phyloP scores from a whole-genome alignment of 345 rosid genomes.

The Pugionium cornutum region DNA sequence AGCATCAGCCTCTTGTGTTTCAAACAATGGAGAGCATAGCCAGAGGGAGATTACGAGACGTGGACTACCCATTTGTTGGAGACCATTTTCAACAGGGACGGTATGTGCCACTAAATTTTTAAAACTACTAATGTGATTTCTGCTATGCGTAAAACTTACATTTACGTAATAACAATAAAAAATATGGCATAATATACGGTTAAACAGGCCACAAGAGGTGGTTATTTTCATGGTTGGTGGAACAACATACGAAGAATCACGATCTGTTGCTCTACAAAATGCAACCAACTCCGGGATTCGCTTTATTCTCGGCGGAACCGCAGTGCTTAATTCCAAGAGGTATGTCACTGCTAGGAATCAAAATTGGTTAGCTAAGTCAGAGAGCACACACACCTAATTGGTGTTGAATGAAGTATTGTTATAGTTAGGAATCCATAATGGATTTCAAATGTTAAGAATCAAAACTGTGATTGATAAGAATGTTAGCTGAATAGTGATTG shows the following conservation, averaged over 20 bases:
- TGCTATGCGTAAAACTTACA: background rate
- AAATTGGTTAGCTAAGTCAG: too few species aligned
- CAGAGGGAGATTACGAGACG: conserved; percentile 89
- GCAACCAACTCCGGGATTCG: conserved; percentile 80
- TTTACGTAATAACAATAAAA: background rate
- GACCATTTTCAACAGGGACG: conserved; percentile 96
- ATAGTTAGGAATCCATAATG: background rate
- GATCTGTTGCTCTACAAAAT: conserved; percentile 75
- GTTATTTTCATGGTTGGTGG: conserved; percentile 92
- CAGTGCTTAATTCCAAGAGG: conserved; percentile 85
- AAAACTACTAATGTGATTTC: background rate
- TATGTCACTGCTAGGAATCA: conserved; percentile 6
- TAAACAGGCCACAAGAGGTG: conserved; percentile 88
- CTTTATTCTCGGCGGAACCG: conserved; percentile 84
- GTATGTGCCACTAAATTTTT: conserved; percentile 44
- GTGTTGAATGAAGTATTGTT: conserved; percentile 3
- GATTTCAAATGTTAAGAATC: background rate
- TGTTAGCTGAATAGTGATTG: background rate
- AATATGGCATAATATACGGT: background rate
- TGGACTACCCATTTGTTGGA: conserved; percentile 92
- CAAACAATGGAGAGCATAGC: conserved; percentile 93
- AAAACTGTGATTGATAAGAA: conserved; percentile 6
- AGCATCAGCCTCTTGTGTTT: conserved; percentile 93
- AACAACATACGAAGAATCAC: conserved; percentile 94
- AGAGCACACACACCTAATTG: too few species aligned